Percentiles rank a stretch among this genome's conserved stretches.
phyloP scores from a whole-genome alignment of 2,329 filamentous ascomycete genomes.

The Aspergillus sp. region DNA sequence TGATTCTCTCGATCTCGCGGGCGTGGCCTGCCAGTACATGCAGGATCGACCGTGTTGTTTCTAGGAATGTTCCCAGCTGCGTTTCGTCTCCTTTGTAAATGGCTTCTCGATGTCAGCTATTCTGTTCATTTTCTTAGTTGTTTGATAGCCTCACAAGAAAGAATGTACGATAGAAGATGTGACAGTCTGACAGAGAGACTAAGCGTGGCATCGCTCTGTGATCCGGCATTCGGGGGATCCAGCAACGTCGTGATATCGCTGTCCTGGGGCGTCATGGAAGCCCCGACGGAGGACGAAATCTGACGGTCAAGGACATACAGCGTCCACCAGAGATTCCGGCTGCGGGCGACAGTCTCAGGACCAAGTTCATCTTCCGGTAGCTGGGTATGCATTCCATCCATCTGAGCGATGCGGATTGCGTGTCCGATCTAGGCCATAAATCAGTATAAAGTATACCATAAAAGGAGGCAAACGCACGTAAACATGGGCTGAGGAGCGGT shows the following conservation, averaged over 20 bases:
- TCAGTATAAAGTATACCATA: not conserved
- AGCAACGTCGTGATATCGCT: slow-evolving; percentile 22
- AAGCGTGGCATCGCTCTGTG: not conserved
- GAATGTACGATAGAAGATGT: slow-evolving; percentile 36
- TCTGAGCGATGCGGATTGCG: slow-evolving; percentile 27
- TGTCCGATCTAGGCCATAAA: slow-evolving; percentile 23
- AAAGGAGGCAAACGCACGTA: slow-evolving; percentile 30
- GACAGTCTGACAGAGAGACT: slow-evolving; percentile 21
- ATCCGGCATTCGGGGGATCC: not conserved
- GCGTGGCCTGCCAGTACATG: slow-evolving; percentile 40
- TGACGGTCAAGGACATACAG: slow-evolving; percentile 30
- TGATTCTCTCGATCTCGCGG: slow-evolving; percentile 41
- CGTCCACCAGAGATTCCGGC: slow-evolving; percentile 28
- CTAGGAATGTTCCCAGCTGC: slow-evolving; percentile 35
- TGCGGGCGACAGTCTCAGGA: slow-evolving; percentile 23
- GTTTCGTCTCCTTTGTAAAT: slow-evolving; percentile 40
- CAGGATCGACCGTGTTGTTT: slow-evolving; percentile 37
- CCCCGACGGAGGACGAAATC: slow-evolving; percentile 28
- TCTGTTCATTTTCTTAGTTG: too few relatives aligned
- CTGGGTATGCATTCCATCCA: slow-evolving; percentile 30
- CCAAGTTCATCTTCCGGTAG: slow-evolving; percentile 27
- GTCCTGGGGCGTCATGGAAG: slow-evolving; percentile 28
- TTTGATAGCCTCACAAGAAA: slow-evolving; percentile 30
- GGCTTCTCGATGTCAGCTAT: slow-evolving; percentile 11
- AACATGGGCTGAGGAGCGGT: slow-evolving; percentile 41